Base-by-base conservation (phyloP, 73 alveolate genomes). In the Effrenium voratum region DNA sequence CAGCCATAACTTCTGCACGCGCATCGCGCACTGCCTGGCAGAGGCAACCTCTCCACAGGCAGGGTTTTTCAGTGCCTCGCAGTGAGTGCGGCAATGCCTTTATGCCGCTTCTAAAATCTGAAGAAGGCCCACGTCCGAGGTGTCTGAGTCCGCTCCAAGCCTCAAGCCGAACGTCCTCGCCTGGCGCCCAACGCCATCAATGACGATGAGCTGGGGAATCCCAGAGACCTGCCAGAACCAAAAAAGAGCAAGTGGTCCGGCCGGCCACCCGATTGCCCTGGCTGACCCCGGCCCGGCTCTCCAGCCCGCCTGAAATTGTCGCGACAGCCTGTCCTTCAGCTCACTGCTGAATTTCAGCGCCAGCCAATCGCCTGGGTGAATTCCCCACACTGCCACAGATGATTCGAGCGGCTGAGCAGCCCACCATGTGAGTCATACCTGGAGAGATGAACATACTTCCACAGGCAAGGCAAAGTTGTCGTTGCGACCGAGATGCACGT, bases 121-220 rank as follows among this genome's bases (percentile, higher is more conserved):
- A n/a, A n/a, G n/a, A n/a, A n/a, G n/a, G n/a, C n/a, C n/a, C n/a
- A n/a, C n/a, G n/a, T n/a, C n/a, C n/a, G n/a, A n/a, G n/a, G n/a
- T n/a, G n/a, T n/a, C n/a, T n/a, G n/a, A n/a, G n/a, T n/a, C n/a
- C n/a, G n/a, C n/a, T n/a, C n/a, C 47, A 32, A 6, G 4, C 44
- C 46, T 36, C 44, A 70, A n/a, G 46, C 30, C 46, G 13, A 32
- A 22, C 13, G 15, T 12, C 50, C 4, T 4, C 52, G 36, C 98
- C 87, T 92, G 98, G 45, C 98, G 90, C 47, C 98, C 98, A 16
- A 92, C 82, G 36, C 70, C 55, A 13, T 92, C 98, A n/a, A 92
- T 79, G 49, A 92, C 91, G 10, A 92, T 52, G 68, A 92, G 92
- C 63, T 47, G 77, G 4, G 98, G 98, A 15, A 92, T 92, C 26